Evolutionary conservation across 2,329 filamentous ascomycete genomes (phyloP), one percentile per base, ranked within the genome.

Genomic region (Aureobasidium sp.): DNA sequence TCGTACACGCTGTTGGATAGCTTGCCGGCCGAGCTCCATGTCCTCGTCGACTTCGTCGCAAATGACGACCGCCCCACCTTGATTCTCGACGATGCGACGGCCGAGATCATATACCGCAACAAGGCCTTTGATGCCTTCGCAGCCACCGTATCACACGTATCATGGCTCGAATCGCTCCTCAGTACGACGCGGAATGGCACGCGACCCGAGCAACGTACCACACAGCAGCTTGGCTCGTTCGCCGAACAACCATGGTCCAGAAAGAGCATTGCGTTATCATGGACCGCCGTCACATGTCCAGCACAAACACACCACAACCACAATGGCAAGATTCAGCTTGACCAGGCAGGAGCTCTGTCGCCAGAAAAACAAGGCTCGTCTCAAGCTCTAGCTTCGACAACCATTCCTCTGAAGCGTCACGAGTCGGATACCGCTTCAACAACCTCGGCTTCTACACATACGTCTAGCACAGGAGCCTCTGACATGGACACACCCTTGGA

Each of bases 31-130:
- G 44, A 60, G 22, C 34, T 60, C 14, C 8, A 60, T n/a, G 5
- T 17, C 29, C 44, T 60, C 12, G 20, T 60, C n/a, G 57, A 60
- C 45, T 60, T 60, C n/a, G 11, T 60, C 34, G 36, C 42, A n/a
- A 44, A 31, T 11, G 57, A 60, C 36, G 14, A 27, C 15, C 57
- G 57, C 9, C 44, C 57, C 31, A 60, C 57, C 5, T 41, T 49
- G 2, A 47, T 60, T 15, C 45, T 60, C 14, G 45, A 42, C 9
- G 20, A 51, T 31, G 41, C 36, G 45, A 60, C 42, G 5, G 14
- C 45, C n/a, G 11, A n/a, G 2, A n/a, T 60, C 20, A 3, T 60
- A 1, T 49, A 47, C 17, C 15, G 34, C 45, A 60, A 60, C 27
- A 41, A 3, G 2, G 57, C 57, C 15, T 51, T 60, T 12, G 57